phyloP scores from a whole-genome alignment of 768 basidiomycete genomes.

The Butyriboletus loyo region DNA sequence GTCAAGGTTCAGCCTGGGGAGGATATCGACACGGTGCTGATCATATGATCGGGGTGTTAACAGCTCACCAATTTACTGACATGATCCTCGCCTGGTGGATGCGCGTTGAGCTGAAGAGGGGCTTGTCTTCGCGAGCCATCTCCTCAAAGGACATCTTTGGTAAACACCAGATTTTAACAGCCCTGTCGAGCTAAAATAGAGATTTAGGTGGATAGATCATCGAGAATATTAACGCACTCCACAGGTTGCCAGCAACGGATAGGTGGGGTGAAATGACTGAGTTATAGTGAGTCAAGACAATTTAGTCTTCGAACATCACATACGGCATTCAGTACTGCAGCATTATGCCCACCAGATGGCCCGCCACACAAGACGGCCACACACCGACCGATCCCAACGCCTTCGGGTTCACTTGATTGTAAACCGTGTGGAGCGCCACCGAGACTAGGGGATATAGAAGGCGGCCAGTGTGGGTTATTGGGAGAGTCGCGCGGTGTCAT shows the following conservation, averaged over 20 bases:
- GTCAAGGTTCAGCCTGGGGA: constrained; percentile 54
- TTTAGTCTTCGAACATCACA: constrained; percentile 13
- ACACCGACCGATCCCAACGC: constrained; percentile 56
- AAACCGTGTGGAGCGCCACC: constrained; percentile 72
- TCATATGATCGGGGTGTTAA: background rate
- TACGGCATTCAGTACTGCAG: constrained; percentile 66
- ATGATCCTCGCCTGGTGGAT: constrained; percentile 65
- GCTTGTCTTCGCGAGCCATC: constrained; percentile 67
- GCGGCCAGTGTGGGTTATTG: constrained; percentile 60
- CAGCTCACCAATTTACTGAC: constrained; percentile 57
- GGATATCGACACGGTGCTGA: background rate
- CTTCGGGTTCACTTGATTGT: constrained; percentile 57
- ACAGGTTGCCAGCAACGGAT: constrained; percentile 72
- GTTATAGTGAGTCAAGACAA: constrained; percentile 1
- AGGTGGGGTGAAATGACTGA: constrained; percentile 65
- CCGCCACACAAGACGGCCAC: constrained; percentile 65
- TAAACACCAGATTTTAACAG: constrained; percentile 73
- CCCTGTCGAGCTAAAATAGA: constrained; percentile 57
- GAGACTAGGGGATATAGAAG: constrained; percentile 44
- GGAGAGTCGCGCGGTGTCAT: constrained; percentile 31
- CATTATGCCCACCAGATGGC: constrained; percentile 69
- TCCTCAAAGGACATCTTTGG: constrained; percentile 36
- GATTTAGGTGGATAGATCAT: background rate
- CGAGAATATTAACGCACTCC: constrained; percentile 47
- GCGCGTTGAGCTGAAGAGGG: constrained; percentile 64